Evolutionary conservation across 2,329 filamentous ascomycete genomes (phyloP).

Genomic region (Endoconidiophora laricicola): DNA sequence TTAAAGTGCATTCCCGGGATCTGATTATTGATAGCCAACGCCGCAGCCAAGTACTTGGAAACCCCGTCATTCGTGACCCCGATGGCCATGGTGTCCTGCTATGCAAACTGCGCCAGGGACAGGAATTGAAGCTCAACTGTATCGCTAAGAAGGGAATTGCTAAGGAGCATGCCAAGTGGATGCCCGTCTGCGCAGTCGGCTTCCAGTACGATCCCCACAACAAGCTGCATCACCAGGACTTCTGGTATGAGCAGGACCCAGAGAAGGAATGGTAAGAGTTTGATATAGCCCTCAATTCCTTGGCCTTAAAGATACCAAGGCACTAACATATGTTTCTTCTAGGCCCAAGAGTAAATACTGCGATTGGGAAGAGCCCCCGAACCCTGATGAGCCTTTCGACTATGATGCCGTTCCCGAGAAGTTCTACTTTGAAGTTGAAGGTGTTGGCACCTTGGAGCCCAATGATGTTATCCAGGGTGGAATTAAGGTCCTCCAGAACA

Average conservation of each 20-base stretch:
- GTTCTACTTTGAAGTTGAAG: constrained; percentile 92
- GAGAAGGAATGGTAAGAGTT: constrained; percentile 63
- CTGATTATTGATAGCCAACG: constrained; percentile 55
- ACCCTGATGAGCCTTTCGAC: constrained; percentile 76
- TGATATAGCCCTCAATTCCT: neutral
- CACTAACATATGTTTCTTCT: constrained; percentile 15
- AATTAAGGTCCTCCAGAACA: constrained; percentile 76
- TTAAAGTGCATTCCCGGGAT: constrained; percentile 89
- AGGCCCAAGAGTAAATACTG: constrained; percentile 73
- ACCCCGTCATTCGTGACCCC: constrained; percentile 68
- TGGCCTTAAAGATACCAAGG: neutral
- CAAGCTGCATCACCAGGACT: constrained; percentile 76
- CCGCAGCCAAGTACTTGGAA: constrained; percentile 58
- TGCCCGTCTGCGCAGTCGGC: constrained; percentile 75
- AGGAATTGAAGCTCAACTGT: constrained; percentile 79
- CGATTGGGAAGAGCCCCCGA: constrained; percentile 59
- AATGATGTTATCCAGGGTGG: constrained; percentile 79
- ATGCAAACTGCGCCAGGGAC: constrained; percentile 74
- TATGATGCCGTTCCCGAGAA: constrained; percentile 69
- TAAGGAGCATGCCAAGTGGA: constrained; percentile 98
- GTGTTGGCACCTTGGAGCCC: constrained; percentile 71
- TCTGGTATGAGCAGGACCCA: constrained; percentile 81
- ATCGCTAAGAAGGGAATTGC: constrained; percentile 97
- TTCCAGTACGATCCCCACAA: constrained; percentile 99
- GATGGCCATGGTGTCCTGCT: constrained; percentile 72